These are phyloP conservation scores for Penicillium macrosclerotiorum DNA, from an alignment of 495 filamentous ascomycete species.

Conservation along the genomic window DNA sequence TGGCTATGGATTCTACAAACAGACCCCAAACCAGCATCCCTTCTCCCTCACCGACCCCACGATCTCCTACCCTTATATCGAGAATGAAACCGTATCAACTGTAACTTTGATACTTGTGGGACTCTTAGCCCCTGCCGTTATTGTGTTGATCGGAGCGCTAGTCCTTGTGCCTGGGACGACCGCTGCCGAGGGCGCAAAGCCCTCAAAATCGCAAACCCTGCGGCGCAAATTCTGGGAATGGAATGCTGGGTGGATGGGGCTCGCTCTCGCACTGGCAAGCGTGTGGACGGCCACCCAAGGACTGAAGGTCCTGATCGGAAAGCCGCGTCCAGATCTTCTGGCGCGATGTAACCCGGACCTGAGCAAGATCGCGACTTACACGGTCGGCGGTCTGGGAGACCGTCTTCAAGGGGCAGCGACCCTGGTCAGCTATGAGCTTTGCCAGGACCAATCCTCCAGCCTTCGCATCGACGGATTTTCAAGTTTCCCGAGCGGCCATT, in stretches of 20 bases:
- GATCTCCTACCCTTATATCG: constrained; percentile 57
- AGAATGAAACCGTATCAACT: constrained; percentile 55
- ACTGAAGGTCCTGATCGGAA: constrained; percentile 62
- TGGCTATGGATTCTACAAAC: constrained; percentile 42
- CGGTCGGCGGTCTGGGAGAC: constrained; percentile 51
- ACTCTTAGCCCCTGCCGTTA: constrained; percentile 51
- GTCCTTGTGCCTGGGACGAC: constrained; percentile 49
- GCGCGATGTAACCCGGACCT: constrained; percentile 59
- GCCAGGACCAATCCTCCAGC: constrained; percentile 37
- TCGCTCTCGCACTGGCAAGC: constrained; percentile 54
- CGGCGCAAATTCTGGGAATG: constrained; percentile 54
- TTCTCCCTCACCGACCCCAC: constrained; percentile 52
- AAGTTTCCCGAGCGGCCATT: constrained; percentile 67
- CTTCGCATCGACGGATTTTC: constrained; percentile 59
- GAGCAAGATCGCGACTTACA: constrained; percentile 34
- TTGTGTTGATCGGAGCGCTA: constrained; percentile 48
- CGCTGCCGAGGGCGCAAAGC: constrained; percentile 11
- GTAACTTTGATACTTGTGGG: constrained; percentile 47
- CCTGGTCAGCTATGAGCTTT: constrained; percentile 54
- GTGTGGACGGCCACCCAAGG: constrained; percentile 60
- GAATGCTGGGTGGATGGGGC: constrained; percentile 63
- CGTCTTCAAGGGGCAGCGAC: constrained; percentile 41
- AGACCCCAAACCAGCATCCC: constrained; percentile 41
- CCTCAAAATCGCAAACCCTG: constrained; percentile 29
- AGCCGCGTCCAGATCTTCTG: constrained; percentile 64